These are phyloP conservation scores for Rhodocollybia butyracea DNA, from an alignment of 768 basidiomycete genomes.

Conservation along the genomic window DNA sequence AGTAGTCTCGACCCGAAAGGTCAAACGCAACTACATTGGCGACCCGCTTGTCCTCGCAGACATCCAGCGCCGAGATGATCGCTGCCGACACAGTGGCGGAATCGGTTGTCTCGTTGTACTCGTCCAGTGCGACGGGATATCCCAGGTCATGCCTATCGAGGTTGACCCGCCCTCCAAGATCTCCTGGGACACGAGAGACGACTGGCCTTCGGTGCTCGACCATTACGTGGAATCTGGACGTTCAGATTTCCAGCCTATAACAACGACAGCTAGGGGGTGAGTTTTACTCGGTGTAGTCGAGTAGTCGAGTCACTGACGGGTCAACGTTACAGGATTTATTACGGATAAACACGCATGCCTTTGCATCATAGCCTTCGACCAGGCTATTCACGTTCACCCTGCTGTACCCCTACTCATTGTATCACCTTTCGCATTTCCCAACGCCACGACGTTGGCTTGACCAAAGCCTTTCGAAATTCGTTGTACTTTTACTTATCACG, in stretches of 20 bases:
- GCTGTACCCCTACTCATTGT: no score
- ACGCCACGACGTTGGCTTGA: no score
- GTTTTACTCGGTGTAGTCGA: conserved; percentile 25
- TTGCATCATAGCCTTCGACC: no score
- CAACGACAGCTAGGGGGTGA: conserved; percentile 73
- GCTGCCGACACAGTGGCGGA: conserved; percentile 71
- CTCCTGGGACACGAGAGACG: conserved; percentile 70
- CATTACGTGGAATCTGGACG: conserved; percentile 73
- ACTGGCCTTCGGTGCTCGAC: conserved; percentile 66
- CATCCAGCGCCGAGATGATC: conserved; percentile 76
- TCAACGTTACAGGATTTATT: conserved; percentile 42
- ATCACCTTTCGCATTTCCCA: no score
- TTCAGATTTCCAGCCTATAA: conserved; percentile 81
- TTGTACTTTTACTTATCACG: no score
- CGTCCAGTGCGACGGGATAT: conserved; percentile 71
- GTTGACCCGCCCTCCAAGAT: conserved; percentile 77
- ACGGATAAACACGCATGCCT: conserved; percentile 38
- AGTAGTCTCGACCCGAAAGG: conserved; percentile 64
- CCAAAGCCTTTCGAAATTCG: no score
- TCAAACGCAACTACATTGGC: conserved; percentile 67
- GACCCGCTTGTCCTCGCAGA: conserved; percentile 76
- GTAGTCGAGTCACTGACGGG: conserved; percentile 9
- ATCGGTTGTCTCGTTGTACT: conserved; percentile 74
- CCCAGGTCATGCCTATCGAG: conserved; percentile 85
- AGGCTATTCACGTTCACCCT: conserved; percentile 9